Conservation (phyloP, 805 yeast species). For the Zygosaccharomyces bailii region DNA sequence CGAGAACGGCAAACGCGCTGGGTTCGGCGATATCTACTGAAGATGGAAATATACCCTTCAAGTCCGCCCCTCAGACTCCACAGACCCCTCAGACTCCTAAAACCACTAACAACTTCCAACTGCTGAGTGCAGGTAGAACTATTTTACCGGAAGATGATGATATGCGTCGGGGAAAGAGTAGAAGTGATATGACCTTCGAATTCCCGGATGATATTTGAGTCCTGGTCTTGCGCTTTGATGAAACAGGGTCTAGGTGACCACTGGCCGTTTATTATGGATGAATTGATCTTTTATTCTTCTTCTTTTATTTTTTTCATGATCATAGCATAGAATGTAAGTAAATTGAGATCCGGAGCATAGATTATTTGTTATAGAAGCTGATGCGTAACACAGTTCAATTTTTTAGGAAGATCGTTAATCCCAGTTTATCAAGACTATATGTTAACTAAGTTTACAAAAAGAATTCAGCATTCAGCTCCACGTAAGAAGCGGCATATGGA, state of each 20-base stretch:
- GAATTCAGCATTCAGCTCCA: conserved; percentile 85
- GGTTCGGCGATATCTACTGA: not conserved
- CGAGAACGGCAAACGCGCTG: not conserved
- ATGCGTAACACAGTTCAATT: not conserved
- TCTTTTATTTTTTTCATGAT: not conserved
- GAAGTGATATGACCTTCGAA: conserved; percentile 23
- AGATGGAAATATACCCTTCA: not conserved
- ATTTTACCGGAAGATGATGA: conserved; percentile 31
- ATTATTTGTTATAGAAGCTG: conserved; percentile 29
- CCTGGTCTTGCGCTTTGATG: not conserved
- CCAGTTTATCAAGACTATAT: conserved; percentile 16
- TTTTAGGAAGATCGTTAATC: conserved; percentile 5
- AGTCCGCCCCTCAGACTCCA: conserved; percentile 5
- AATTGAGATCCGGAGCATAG: conserved; percentile 46
- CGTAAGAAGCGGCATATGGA: conserved; percentile 88
- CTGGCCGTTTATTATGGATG: too few species aligned
- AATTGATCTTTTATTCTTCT: not conserved
- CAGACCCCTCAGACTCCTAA: conserved; percentile 14
- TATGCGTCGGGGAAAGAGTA: conserved; percentile 18
- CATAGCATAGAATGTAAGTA: conserved; percentile 34
- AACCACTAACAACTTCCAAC: conserved; percentile 26
- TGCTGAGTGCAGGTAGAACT: conserved; percentile 33
- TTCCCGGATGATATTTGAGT: conserved; percentile 33
- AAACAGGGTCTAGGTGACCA: not conserved
- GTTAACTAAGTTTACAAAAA: conserved; percentile 50